Conservation (phyloP, 768 basidiomycete species). For the Hygrocybe punicea region DNA sequence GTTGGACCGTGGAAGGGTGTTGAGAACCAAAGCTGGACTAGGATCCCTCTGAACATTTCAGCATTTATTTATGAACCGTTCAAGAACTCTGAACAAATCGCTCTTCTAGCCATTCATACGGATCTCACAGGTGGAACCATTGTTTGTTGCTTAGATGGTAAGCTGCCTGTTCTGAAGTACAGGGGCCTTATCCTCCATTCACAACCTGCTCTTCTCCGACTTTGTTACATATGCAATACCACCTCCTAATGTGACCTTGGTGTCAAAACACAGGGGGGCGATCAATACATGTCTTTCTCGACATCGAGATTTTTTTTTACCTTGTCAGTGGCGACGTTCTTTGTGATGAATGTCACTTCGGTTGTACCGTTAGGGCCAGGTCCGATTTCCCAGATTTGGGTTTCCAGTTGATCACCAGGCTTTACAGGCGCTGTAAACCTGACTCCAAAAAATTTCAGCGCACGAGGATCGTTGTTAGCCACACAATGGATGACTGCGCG, state of each 20-base stretch:
- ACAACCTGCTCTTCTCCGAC: constrained; percentile 14
- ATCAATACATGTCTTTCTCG: background rate
- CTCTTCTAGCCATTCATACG: background rate
- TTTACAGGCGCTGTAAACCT: constrained; percentile 82
- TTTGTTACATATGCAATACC: constrained; percentile 6
- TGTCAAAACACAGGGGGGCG: too few species aligned
- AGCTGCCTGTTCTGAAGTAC: too few species aligned
- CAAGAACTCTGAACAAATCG: background rate
- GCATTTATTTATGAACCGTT: too few species aligned
- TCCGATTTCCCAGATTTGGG: constrained; percentile 74
- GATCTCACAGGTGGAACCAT: background rate
- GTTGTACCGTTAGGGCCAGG: constrained; percentile 54
- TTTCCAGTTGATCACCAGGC: constrained; percentile 80
- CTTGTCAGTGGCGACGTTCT: constrained; percentile 58
- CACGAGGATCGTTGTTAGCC: constrained; percentile 56
- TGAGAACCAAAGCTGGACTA: constrained; percentile 32
- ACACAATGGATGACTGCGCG: constrained; percentile 66
- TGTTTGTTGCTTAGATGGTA: background rate
- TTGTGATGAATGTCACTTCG: constrained; percentile 62
- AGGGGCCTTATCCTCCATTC: background rate
- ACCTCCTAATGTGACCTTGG: constrained; percentile 6
- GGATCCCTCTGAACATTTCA: background rate
- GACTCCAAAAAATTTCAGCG: constrained; percentile 65
- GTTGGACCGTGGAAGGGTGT: constrained; percentile 56
- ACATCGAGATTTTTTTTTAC: constrained; percentile 29